Percentiles rank a stretch among this genome's conserved stretches.
Conservation (phyloP, 2,329 filamentous ascomycete genomes). For the Sarocladiaceae sp. region DNA sequence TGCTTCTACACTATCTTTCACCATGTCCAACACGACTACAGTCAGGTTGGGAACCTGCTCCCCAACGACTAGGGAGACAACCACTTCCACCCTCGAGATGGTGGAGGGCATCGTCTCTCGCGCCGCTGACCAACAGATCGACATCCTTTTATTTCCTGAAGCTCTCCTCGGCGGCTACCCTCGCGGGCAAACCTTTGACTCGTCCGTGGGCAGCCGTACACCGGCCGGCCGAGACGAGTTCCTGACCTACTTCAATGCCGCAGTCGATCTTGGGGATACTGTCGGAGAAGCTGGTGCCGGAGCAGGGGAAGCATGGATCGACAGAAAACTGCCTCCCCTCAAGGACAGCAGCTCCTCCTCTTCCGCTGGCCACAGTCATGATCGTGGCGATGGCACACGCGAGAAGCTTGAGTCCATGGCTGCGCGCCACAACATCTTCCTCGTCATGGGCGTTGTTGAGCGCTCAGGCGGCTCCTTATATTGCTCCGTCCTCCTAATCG, state of each 20-base stretch:
- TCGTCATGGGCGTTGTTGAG: constrained; percentile 76
- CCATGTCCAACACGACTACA: constrained; percentile 21
- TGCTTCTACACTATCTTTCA: background rate
- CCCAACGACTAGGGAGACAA: constrained; percentile 44
- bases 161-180: constrained; percentile 90
- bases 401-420: constrained; percentile 74
- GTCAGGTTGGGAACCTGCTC: constrained; percentile 52
- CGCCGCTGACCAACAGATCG: constrained; percentile 48
- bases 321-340: constrained; percentile 40
- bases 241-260: constrained; percentile 68
- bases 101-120: constrained; percentile 56
- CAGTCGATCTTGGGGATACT: constrained; percentile 80
- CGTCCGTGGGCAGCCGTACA: constrained; percentile 62
- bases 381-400: constrained; percentile 55
- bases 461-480: constrained; percentile 76
- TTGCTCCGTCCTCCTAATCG: constrained; percentile 76
- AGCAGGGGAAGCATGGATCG: constrained; percentile 66
- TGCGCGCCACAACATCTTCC: constrained; percentile 69
- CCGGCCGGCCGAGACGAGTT: constrained; percentile 73
- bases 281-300: constrained; percentile 51
- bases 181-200: constrained; percentile 71
- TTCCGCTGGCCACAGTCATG: too few relatives aligned
- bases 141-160: constrained; percentile 84
- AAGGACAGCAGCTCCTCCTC: too few relatives aligned
- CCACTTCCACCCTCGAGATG: constrained; percentile 55